Evolutionary conservation across 768 basidiomycete species (phyloP).

Genomic region (Amanita molliuscula): DNA sequence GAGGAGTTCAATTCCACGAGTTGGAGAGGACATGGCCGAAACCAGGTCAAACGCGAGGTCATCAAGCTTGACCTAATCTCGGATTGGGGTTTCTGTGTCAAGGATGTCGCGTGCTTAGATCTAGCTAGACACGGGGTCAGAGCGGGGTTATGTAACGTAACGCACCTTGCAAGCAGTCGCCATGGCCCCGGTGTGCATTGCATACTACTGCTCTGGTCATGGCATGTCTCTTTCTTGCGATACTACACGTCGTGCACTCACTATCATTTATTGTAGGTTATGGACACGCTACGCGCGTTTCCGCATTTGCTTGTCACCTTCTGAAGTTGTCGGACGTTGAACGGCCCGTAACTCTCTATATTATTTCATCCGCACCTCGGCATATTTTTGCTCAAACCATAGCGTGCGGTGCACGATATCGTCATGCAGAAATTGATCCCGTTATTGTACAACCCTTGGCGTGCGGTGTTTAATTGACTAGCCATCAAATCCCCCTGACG

Average conservation of each 20-base stretch:
- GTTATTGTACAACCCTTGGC: conserved; percentile 76
- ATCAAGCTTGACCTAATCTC: conserved; percentile 2
- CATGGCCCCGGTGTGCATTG: conserved; percentile 29
- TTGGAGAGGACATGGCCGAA: neutral
- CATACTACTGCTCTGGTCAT: conserved; percentile 71
- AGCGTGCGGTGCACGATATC: conserved; percentile 51
- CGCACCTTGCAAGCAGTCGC: neutral
- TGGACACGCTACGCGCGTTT: conserved; percentile 78
- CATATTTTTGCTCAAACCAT: conserved; percentile 63
- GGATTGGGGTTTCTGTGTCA: conserved; percentile 10
- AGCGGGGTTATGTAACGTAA: neutral
- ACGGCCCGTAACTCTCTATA: conserved; percentile 37
- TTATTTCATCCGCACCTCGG: conserved; percentile 66
- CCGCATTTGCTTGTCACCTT: conserved; percentile 57
- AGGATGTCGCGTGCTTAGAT: no score
- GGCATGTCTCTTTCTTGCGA: conserved; percentile 27
- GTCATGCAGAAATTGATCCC: conserved; percentile 67
- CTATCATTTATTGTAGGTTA: conserved; percentile 37
- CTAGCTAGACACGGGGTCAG: neutral
- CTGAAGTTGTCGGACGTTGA: conserved; percentile 29
- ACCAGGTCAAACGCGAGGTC: no score
- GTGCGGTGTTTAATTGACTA: conserved; percentile 26
- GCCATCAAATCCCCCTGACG: conserved; percentile 6
- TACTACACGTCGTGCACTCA: neutral
- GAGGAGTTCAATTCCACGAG: neutral